phyloP scores from a whole-genome alignment of 805 yeast species.

The Candida qinlingensis region DNA sequence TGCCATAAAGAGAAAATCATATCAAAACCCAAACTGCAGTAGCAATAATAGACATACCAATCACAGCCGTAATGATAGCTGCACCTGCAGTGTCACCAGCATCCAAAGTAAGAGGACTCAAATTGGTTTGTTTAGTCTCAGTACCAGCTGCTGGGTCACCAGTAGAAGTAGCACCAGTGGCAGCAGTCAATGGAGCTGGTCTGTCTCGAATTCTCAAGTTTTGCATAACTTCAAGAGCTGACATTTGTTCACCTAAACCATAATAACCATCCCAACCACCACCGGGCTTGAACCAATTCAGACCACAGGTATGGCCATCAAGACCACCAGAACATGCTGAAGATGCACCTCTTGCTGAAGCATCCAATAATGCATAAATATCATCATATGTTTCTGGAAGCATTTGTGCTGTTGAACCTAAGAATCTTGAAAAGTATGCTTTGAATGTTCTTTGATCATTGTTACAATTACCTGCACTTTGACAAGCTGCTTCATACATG shows the following conservation, averaged over 20 bases:
- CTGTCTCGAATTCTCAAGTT: slow-evolving; percentile 30
- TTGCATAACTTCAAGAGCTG: slow-evolving; percentile 58
- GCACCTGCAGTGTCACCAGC: slow-evolving; percentile 58
- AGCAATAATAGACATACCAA: slow-evolving; percentile 37
- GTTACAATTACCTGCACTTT: slow-evolving; percentile 50
- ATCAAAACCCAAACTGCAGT: slow-evolving; percentile 36
- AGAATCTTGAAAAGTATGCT: slow-evolving; percentile 60
- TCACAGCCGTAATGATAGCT: slow-evolving; percentile 52
- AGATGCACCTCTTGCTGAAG: slow-evolving; percentile 69
- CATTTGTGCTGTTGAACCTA: slow-evolving; percentile 57
- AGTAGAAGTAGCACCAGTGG: slow-evolving; percentile 58
- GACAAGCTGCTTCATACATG: slow-evolving; percentile 73
- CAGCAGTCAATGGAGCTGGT: slow-evolving; percentile 54
- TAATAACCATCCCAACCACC: slow-evolving; percentile 59
- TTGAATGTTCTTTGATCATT: slow-evolving; percentile 73
- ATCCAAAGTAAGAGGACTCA: slow-evolving; percentile 33
- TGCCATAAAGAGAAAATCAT: slow-evolving; percentile 8
- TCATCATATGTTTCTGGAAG: slow-evolving; percentile 47
- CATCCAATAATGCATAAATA: slow-evolving; percentile 41
- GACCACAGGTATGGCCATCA: slow-evolving; percentile 81
- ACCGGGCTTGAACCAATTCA: slow-evolving; percentile 48
- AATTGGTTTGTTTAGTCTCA: slow-evolving; percentile 29
- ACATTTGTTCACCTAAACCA: slow-evolving; percentile 84
- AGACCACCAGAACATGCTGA: slow-evolving; percentile 73
- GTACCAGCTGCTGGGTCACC: slow-evolving; percentile 66